A percentile compares a stretch with the other conserved stretches of the same genome.
phyloP scores from a whole-genome alignment of 2,329 filamentous ascomycete genomes.

The Hypoxylon sp. region DNA sequence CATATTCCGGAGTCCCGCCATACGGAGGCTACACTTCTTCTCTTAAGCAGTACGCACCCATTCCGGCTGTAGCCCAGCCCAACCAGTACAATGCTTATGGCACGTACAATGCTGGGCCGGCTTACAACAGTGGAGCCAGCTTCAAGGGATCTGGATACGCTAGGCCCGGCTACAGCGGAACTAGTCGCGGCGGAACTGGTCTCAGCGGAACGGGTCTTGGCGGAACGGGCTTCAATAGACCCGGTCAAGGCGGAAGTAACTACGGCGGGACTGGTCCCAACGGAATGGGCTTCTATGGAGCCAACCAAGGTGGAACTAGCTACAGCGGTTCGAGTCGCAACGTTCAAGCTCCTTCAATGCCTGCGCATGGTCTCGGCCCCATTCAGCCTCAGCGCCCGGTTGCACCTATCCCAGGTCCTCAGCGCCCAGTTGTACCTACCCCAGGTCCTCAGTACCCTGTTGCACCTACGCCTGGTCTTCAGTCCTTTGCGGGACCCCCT shows the following conservation, averaged over 20 bases:
- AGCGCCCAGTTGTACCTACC: neutral
- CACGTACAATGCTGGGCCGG: neutral
- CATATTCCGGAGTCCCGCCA: neutral
- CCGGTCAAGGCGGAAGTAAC: neutral
- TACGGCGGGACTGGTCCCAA: neutral
- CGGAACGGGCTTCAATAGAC: neutral
- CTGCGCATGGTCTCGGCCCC: neutral
- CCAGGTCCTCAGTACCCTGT: neutral
- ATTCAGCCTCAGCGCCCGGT: neutral
- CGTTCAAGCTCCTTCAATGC: neutral
- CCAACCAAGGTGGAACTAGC: neutral
- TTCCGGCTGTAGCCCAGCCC: neutral
- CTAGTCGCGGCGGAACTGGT: neutral
- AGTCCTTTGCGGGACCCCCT: neutral
- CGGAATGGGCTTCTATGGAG: neutral
- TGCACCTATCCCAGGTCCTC: neutral
- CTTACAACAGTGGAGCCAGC: neutral
- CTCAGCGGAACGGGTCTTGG: neutral
- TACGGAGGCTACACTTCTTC: constrained; percentile 1
- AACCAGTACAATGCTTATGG: neutral
- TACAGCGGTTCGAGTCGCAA: neutral
- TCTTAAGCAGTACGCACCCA: neutral
- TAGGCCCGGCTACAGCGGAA: neutral
- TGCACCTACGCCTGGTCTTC: neutral
- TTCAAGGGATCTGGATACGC: neutral